Conservation (phyloP, 805 yeast species). For the Saccharomycopsis fibuligera region DNA sequence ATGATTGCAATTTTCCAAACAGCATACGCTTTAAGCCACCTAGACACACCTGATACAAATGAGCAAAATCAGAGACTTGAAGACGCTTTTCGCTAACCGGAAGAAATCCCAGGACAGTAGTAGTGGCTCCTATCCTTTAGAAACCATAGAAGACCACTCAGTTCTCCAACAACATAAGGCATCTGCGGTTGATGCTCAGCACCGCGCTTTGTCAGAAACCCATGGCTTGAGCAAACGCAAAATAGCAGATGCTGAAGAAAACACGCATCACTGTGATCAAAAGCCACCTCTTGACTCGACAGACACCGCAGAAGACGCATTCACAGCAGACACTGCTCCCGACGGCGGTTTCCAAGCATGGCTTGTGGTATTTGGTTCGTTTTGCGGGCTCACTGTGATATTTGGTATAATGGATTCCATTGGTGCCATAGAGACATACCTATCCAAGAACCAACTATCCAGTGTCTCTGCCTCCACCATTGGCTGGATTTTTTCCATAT, state of each 20-base stretch:
- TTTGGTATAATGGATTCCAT: conserved; percentile 53
- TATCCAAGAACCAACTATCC: conserved; percentile 48
- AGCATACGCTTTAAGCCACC: no score
- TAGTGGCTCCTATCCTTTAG: no score
- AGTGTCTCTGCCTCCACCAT: conserved; percentile 40
- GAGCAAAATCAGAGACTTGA: no score
- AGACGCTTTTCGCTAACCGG: no score
- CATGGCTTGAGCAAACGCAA: neutral
- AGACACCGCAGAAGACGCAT: neutral
- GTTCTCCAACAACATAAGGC: no score
- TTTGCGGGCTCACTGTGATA: conserved; percentile 46
- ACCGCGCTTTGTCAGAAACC: no score
- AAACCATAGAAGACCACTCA: no score
- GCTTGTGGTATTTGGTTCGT: conserved; percentile 50
- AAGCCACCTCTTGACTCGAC: neutral
- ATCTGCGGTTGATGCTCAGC: no score
- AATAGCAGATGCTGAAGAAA: neutral
- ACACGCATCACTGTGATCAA: neutral
- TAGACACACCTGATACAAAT: neutral
- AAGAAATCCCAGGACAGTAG: no score
- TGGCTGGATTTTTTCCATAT: conserved; percentile 62
- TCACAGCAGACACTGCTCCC: conserved; percentile 33
- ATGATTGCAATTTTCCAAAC: no score
- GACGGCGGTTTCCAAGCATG: conserved; percentile 59
- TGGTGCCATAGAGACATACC: conserved; percentile 59